Evolutionary conservation across 1,284 basidiomycete genomes (phyloP), one percentile per base, ranked within the genome.

Genomic region (Marasmius sp.): DNA sequence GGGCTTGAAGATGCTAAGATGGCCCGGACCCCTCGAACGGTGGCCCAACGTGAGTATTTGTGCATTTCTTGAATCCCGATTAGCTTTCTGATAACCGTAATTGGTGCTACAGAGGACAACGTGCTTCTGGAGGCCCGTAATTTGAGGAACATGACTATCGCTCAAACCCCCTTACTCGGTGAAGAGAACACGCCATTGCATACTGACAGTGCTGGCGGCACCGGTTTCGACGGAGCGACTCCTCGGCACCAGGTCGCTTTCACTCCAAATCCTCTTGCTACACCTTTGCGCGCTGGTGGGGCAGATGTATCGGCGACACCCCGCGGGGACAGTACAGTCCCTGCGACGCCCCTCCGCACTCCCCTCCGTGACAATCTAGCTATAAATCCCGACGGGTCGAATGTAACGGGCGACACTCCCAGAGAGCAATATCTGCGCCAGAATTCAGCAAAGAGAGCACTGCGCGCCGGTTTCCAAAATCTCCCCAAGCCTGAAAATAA

Each of bases 401-500:
- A 83, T 22, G 72, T 79, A 37, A 67, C 79, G 36, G 86, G 85
- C 3, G 84, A 85, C 67, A 97, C 92, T 8, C 95, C 92, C 2
- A 85, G 88, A 36, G 91, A 92, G 60, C 84, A 89, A 61, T 85
- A 88, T 11, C 75, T 88, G 52, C 86, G 87, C 16, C 73, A 77
- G 18, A 83, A 82, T 61, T 86, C 88, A 45, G 81, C 85, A 11
- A 91, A 92, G 71, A 84, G 87, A 49, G 86, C 91, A 1, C 82
- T 98, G 57, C 84, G 90, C 68, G 85, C 88, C 18, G 93, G 92
- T 1, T 97, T 99, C 74, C 85, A 84, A 72, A 88, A 79, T 64
- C 81, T 99, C 16, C 97, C 97, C 0, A 89, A 88, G 66, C 96
- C 97, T 0, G 95, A 98, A 79, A 99, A 99, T 74, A 97, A 99